Conservation (phyloP, 306 rosid species). For the Cucumis hystrix region DNA sequence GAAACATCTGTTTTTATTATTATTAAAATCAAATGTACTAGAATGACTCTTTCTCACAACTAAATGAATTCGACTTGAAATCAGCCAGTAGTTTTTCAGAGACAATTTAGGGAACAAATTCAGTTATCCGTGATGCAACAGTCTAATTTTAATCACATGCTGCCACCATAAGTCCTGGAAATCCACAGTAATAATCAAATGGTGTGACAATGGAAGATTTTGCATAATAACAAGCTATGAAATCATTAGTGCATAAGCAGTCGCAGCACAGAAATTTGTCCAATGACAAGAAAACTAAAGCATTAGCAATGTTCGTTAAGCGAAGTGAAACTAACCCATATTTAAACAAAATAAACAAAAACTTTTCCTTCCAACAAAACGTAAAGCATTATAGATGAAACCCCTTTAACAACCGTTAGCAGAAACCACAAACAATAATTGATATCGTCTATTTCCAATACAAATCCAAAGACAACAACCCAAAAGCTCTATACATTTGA, state of each 20-base stretch:
- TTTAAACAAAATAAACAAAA: background rate
- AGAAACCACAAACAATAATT: background rate
- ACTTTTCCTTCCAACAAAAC: background rate
- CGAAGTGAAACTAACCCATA: background rate
- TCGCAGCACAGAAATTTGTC: background rate
- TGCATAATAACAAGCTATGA: background rate
- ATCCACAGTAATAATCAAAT: background rate
- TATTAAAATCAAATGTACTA: background rate
- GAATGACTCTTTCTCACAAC: background rate
- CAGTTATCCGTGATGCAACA: background rate
- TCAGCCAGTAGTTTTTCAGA: background rate
- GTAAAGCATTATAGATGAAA: background rate
- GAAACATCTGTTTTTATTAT: background rate
- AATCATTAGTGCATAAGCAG: background rate
- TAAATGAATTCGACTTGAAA: background rate
- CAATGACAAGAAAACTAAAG: background rate
- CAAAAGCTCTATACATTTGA: background rate
- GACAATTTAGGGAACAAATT: background rate
- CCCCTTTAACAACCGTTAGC: background rate
- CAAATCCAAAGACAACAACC: background rate
- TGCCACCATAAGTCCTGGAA: background rate
- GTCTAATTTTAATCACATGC: background rate
- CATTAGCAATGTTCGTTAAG: background rate
- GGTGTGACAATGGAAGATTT: background rate
- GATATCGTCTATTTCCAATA: background rate